Percentiles rank a stretch among this genome's conserved stretches.
phyloP scores from a whole-genome alignment of 2,329 filamentous ascomycete species.

The Pseudogymnoascus sp. region DNA sequence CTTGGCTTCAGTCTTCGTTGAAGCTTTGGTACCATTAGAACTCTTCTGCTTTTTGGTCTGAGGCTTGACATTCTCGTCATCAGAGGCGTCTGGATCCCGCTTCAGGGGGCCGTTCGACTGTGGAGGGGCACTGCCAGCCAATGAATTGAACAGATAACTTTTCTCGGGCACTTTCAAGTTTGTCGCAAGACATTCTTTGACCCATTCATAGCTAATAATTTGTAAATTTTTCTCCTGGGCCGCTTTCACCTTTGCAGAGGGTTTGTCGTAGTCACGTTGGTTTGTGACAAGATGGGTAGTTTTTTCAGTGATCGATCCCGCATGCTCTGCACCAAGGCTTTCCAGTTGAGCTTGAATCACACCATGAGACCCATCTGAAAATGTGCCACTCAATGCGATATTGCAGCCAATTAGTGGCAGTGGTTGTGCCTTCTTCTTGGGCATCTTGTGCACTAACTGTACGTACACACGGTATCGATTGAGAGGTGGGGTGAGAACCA shows the following conservation, averaged over 20 bases:
- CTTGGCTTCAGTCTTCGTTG: conserved; percentile 19
- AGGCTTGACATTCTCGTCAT: conserved; percentile 25
- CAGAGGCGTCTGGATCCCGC: conserved; percentile 18
- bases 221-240: conserved; percentile 41
- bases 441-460: not conserved
- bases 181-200: conserved; percentile 45
- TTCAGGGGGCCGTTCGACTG: conserved; percentile 18
- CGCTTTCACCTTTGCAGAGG: conserved; percentile 38
- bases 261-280: conserved; percentile 42
- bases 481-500: not conserved
- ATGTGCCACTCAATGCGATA: conserved; percentile 54
- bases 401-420: conserved; percentile 40
- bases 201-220: conserved; percentile 55
- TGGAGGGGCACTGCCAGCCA: conserved; percentile 10
- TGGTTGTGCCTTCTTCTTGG: conserved; percentile 13
- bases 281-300: conserved; percentile 53
- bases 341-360: conserved; percentile 38
- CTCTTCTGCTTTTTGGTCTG: conserved; percentile 28
- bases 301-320: conserved; percentile 40
- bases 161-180: conserved; percentile 34
- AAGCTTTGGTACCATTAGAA: conserved; percentile 24
- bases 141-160: conserved; percentile 22
- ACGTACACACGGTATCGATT: not conserved
- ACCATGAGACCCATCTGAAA: conserved; percentile 38
- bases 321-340: conserved; percentile 42